phyloP scores from a whole-genome alignment of 768 basidiomycete species.

The Udeniomyces megalosporus region DNA sequence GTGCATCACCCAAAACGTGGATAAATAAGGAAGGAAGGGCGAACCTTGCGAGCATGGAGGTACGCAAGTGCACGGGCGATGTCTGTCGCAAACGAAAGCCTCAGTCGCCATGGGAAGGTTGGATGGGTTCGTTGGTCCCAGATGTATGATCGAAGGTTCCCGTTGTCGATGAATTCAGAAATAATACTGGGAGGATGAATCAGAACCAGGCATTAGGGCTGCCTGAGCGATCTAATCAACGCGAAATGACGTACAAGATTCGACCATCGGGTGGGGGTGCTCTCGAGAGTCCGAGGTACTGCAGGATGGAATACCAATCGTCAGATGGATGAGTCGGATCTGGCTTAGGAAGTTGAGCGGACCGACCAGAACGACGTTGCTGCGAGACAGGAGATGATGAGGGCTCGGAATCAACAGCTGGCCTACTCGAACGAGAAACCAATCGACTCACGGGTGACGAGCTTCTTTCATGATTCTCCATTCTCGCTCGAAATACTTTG shows the following conservation, averaged over 20 bases:
- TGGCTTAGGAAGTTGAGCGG: neutral
- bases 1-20: no score
- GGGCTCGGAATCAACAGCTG: no score
- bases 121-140: conserved; percentile 46
- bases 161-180: conserved; percentile 84
- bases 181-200: conserved; percentile 49
- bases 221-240: neutral
- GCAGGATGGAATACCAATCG: neutral
- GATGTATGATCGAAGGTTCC: conserved; percentile 79
- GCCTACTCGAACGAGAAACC: no score
- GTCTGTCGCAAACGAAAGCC: conserved; percentile 87
- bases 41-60: conserved; percentile 69
- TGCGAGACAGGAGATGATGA: no score
- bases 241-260: conserved; percentile 8
- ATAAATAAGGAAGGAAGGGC: neutral
- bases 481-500: conserved; percentile 97
- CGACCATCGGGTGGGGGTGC: conserved; percentile 39
- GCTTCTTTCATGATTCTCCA: conserved; percentile 80
- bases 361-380: neutral
- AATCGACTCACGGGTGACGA: neutral
- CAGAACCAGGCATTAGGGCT: no score
- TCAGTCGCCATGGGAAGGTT: conserved; percentile 84
- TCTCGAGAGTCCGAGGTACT: conserved; percentile 70
- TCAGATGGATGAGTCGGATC: no score
- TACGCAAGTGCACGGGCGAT: conserved; percentile 90